phyloP scores from a whole-genome alignment of 805 yeast species.

The Monosporozyma aerobia region DNA sequence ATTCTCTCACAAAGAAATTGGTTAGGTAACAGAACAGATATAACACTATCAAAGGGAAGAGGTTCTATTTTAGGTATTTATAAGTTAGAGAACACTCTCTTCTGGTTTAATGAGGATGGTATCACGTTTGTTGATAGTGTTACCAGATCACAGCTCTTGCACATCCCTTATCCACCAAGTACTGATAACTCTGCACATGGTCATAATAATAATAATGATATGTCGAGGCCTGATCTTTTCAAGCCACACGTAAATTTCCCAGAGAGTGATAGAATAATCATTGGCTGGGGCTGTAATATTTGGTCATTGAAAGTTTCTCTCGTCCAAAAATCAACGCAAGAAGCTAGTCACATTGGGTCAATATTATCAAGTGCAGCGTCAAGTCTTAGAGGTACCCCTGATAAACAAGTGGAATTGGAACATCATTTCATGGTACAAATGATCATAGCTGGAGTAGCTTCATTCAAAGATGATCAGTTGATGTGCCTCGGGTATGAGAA shows the following conservation, averaged over 20 bases:
- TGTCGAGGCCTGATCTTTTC: conserved; percentile 58
- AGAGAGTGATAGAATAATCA: conserved; percentile 54
- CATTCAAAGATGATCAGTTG: conserved; percentile 64
- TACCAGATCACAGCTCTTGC: conserved; percentile 39
- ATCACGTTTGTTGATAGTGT: conserved; percentile 56
- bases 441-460: conserved; percentile 67
- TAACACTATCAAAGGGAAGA: conserved; percentile 43
- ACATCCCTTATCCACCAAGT: conserved; percentile 34
- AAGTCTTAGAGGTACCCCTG: conserved; percentile 39
- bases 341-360: conserved; percentile 18
- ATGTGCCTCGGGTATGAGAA: conserved; percentile 31
- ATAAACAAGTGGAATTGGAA: conserved; percentile 33
- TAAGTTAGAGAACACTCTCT: conserved; percentile 51
- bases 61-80: conserved; percentile 68
- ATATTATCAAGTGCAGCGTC: conserved; percentile 34
- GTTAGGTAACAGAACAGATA: conserved; percentile 76
- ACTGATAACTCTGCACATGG: conserved; percentile 34
- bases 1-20: conserved; percentile 69
- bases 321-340: conserved; percentile 1
- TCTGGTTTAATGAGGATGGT: conserved; percentile 84
- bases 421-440: conserved; percentile 34
- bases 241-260: conserved; percentile 70
- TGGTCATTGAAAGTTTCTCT: conserved; percentile 54
- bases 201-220: conserved; percentile 40
- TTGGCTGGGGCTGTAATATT: conserved; percentile 77